Evolutionary conservation across 164 flowering plant genomes (phyloP), one percentile per base, ranked within the genome.

Genomic region (Hamamelis virginiana): DNA sequence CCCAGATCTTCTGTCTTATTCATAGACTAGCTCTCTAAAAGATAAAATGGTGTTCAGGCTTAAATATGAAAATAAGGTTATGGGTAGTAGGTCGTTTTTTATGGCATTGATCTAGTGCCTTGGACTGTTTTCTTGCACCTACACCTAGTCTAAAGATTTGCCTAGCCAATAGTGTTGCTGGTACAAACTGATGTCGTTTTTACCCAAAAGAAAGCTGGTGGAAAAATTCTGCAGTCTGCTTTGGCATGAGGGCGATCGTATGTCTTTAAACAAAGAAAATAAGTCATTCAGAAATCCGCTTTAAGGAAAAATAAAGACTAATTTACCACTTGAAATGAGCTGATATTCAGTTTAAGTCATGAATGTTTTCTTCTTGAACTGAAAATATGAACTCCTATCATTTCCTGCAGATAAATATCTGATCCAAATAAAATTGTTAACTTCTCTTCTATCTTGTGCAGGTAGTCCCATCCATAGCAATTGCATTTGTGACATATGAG

Each of bases 391-490:
- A n/a, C n/a, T n/a, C n/a, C n/a, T n/a, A n/a, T n/a, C n/a, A n/a
- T n/a, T n/a, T 27, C n/a, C 8, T 60, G 23, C 21, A 10, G 16
- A n/a, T 27, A 22, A 15, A 38, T 27, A 27, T 18, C 0, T 59
- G 62, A 1, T 28, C 28, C 9, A 28, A 28, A 27, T 43, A 15
- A 43, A 43, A 8, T 3, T 8, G 10, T 43, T 63, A 19, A 28
- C 52, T 50, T 43, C 57, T 38, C 44, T 18, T 21, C 27, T 50
- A 3, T 33, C 19, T 47, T 69, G n/a, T 71, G 47, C 83, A 83
- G 86, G 86, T 83, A 15, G 86, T 83, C 13, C 86, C 86, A 52
- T 83, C 86, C 19, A 83, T 83, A 18, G 82, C 86, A 16, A 65
- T 83, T 72, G 84, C 86, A 27, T 83, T 83, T 65, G 86, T 83